phyloP scores from a whole-genome alignment of 805 yeast genomes.

The Lachancea lanzarotensis region DNA sequence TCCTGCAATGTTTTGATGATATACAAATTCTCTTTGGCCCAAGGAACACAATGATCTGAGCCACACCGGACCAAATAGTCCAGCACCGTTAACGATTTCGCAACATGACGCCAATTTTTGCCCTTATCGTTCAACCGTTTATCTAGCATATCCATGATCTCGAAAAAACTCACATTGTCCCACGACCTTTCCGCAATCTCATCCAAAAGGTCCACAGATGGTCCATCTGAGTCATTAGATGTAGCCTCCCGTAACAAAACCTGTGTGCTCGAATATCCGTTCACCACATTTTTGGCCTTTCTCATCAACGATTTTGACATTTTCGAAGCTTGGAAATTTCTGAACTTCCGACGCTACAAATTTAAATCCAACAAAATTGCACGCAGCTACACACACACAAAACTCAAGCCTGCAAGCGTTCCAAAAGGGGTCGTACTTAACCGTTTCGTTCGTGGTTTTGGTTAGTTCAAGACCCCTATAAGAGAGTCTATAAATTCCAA shows the following conservation, averaged over 20 bases:
- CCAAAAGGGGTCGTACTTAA: too few relatives aligned
- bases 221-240: slow-evolving; percentile 79
- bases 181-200: slow-evolving; percentile 72
- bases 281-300: slow-evolving; percentile 66
- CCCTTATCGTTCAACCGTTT: slow-evolving; percentile 92
- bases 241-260: slow-evolving; percentile 89
- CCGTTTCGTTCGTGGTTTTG: too few relatives aligned
- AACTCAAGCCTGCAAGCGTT: too few relatives aligned
- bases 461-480: too few relatives aligned
- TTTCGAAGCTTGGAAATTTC: not conserved
- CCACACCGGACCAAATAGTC: slow-evolving; percentile 84
- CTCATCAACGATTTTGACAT: slow-evolving; percentile 80
- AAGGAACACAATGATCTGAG: slow-evolving; percentile 77
- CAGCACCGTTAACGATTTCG: slow-evolving; percentile 82
- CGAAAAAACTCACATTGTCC: slow-evolving; percentile 68
- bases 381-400: too few relatives aligned
- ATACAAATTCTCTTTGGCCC: slow-evolving; percentile 88
- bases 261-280: slow-evolving; percentile 83
- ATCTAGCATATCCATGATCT: slow-evolving; percentile 91
- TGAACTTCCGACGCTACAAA: too few relatives aligned
- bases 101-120: slow-evolving; percentile 94
- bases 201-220: slow-evolving; percentile 75
- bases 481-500: too few relatives aligned
- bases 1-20: slow-evolving; percentile 86
- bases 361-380: too few relatives aligned